Percentiles rank a stretch among this genome's conserved stretches.
phyloP scores from a whole-genome alignment of 2,329 filamentous ascomycete genomes.

The Pseudogymnoascus sp. region DNA sequence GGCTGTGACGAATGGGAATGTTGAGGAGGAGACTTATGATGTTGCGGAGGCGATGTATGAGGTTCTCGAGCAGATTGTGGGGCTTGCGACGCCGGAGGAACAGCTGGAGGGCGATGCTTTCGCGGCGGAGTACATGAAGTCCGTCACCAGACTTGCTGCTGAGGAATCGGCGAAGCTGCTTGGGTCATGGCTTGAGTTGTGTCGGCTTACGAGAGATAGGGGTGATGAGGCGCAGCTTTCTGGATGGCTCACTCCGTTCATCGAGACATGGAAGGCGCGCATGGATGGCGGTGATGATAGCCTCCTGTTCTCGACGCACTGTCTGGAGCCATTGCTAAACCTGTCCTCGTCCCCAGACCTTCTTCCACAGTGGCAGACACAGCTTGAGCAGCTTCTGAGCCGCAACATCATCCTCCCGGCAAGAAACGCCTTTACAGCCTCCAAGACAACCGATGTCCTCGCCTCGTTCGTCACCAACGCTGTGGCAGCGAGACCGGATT shows the following conservation, averaged over 20 bases:
- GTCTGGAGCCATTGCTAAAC: conserved; percentile 23
- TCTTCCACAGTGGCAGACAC: conserved; percentile 15
- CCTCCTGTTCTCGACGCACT: conserved; percentile 27
- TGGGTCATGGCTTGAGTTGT: conserved; percentile 27
- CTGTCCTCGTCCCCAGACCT: not conserved
- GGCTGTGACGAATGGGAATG: conserved; percentile 12
- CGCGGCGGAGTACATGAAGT: conserved; percentile 26
- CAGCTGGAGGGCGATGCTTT: conserved; percentile 17
- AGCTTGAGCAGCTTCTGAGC: conserved; percentile 28
- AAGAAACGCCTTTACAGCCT: conserved; percentile 17
- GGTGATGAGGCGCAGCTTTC: not conserved
- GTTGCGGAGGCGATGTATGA: conserved; percentile 20
- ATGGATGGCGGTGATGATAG: conserved; percentile 17
- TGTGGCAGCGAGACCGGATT: conserved; percentile 25
- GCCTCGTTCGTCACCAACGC: conserved; percentile 14
- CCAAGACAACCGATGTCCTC: conserved; percentile 18
- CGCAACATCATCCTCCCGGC: conserved; percentile 30
- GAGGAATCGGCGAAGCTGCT: conserved; percentile 26
- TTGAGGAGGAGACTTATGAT: not conserved
- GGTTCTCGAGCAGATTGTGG: conserved; percentile 18
- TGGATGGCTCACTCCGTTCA: conserved; percentile 24
- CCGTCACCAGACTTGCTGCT: conserved; percentile 23
- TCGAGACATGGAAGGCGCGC: conserved; percentile 26
- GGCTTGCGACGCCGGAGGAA: conserved; percentile 14
- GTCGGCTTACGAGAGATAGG: conserved; percentile 12